Evolutionary conservation across 1,284 basidiomycete genomes (phyloP).

Genomic region (Ceratobasidium sp.): DNA sequence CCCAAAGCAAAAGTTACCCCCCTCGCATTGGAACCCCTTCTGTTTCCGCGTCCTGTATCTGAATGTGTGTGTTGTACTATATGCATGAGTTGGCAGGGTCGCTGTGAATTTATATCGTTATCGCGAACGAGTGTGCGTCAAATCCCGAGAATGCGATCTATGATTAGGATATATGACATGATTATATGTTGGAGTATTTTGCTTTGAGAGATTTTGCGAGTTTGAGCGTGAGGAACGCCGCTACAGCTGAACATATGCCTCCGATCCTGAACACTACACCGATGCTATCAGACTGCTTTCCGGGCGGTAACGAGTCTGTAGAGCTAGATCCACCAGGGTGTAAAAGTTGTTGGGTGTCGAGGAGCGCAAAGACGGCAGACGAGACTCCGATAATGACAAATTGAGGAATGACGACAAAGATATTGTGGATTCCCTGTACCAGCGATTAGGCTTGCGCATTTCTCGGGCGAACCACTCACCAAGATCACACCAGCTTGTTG

Average conservation of each 20-base stretch:
- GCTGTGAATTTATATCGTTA: constrained; percentile 35
- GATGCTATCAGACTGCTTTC: constrained; percentile 32
- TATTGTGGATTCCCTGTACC: constrained; percentile 84
- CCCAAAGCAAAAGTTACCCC: constrained; percentile 39
- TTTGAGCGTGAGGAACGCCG: constrained; percentile 17
- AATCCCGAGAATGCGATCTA: not conserved
- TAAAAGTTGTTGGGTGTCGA: constrained; percentile 52
- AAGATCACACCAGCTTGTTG: constrained; percentile 86
- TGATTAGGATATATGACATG: constrained; percentile 14
- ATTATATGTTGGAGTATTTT: constrained; percentile 29
- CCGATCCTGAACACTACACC: constrained; percentile 35
- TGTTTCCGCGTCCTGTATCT: not conserved
- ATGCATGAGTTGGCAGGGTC: constrained; percentile 33
- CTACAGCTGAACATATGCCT: constrained; percentile 29
- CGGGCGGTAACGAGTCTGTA: constrained; percentile 18
- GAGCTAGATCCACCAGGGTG: constrained; percentile 10
- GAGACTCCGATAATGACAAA: constrained; percentile 57
- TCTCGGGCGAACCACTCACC: constrained; percentile 56
- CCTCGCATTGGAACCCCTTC: constrained; percentile 28
- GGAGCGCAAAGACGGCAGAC: constrained; percentile 59
- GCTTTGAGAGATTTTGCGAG: constrained; percentile 33
- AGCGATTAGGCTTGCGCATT: not conserved
- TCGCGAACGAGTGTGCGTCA: not conserved
- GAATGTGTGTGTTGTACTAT: constrained; percentile 31
- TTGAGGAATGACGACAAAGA: constrained; percentile 78